Evolutionary conservation across 148 eudicot genomes (phyloP).

Genomic region (Rhododendron ovatum): DNA sequence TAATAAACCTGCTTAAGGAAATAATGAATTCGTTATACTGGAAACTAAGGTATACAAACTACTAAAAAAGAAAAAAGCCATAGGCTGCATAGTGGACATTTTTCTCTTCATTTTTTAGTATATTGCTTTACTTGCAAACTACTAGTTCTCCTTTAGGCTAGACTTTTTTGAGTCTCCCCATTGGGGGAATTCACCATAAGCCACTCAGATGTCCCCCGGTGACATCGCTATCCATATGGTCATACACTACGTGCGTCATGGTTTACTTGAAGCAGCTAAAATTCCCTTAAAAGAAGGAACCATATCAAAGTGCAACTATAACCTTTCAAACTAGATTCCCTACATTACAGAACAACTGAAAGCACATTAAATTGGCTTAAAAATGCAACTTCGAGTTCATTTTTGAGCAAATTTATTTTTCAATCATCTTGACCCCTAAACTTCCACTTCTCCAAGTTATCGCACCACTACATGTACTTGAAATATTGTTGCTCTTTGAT

Average conservation of each 20-base stretch:
- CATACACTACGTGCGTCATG: not conserved
- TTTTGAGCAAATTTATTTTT: not conserved
- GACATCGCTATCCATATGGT: not conserved
- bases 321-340: not conserved
- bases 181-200: not conserved
- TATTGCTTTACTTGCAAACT: not conserved
- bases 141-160: not conserved
- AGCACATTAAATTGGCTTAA: not conserved
- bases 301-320: not conserved
- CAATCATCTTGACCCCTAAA: not conserved
- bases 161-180: not conserved
- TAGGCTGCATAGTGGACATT: not conserved
- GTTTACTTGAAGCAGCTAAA: not conserved
- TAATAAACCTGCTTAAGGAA: not conserved
- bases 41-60: not conserved
- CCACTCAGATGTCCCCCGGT: not conserved
- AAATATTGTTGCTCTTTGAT: not conserved
- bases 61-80: not conserved
- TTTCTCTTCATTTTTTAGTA: not conserved
- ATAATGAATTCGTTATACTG: not conserved
- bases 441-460: not conserved
- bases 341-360: not conserved
- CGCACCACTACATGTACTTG: not conserved
- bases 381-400: not conserved
- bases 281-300: not conserved